Percentiles rank a stretch among this genome's conserved stretches.
Conservation (phyloP, 306 rosid species). For the Potentilla sterilis region DNA sequence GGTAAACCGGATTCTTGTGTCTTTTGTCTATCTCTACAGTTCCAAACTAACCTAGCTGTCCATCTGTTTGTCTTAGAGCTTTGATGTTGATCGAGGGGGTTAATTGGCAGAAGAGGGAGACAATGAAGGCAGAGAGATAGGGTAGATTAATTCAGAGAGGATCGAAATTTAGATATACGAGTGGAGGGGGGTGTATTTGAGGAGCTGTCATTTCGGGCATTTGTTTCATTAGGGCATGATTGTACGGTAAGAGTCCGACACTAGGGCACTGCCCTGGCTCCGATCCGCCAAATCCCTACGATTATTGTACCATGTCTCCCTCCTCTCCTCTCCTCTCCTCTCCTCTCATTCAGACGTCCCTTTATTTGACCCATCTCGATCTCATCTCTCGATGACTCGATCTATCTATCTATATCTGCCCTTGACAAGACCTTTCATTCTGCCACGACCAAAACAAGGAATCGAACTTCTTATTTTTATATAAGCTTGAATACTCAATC, state of each 20-base stretch:
- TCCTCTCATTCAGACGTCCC: slow-evolving; percentile 14
- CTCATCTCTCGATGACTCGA: background rate
- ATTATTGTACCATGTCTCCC: slow-evolving; percentile 41
- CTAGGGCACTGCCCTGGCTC: slow-evolving; percentile 44
- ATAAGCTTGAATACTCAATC: background rate
- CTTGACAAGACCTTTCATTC: slow-evolving; percentile 34
- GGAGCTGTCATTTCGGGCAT: slow-evolving; percentile 49
- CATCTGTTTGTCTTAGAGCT: slow-evolving; percentile 31
- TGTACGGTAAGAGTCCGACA: slow-evolving; percentile 60
- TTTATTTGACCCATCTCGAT: slow-evolving; percentile 17
- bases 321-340: background rate
- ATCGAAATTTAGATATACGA: background rate
- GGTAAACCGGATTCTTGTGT: background rate
- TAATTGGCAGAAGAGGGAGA: slow-evolving; percentile 41
- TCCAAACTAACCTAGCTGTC: slow-evolving; percentile 7
- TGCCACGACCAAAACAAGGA: background rate
- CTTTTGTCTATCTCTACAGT: background rate
- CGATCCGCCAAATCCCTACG: slow-evolving; percentile 34
- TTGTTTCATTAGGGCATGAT: slow-evolving; percentile 30
- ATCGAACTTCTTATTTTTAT: background rate
- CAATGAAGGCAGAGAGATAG: slow-evolving; percentile 40
- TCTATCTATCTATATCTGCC: slow-evolving; percentile 3
- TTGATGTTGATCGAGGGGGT: slow-evolving; percentile 12
- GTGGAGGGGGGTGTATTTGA: slow-evolving; percentile 23
- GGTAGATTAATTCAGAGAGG: background rate